Base-by-base conservation (phyloP, 1,139 yeast species). In the Yamadazyma taylorii region DNA sequence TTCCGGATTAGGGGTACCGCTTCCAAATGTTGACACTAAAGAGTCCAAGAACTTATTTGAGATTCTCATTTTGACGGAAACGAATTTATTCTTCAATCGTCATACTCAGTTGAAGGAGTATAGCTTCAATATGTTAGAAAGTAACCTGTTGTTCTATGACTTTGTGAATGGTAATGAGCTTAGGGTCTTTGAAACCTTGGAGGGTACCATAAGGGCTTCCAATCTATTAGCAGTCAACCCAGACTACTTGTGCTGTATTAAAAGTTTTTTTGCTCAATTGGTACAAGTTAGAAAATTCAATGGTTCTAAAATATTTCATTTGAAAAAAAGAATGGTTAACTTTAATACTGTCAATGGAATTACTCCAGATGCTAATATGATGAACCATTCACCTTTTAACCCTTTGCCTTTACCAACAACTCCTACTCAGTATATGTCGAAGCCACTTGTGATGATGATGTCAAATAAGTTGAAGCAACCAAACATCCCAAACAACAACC, bases 361-460 rank as follows among this genome's bases (percentile, higher is more conserved):
- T n/a, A 39, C 49, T 3, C 61, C 62, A 1, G 50, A 50, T 16
- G 35, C 42, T 19, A 58, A 58, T 33, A 58, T 58, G 60, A 56
- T 58, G 62, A 58, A 58, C 33, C 53, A 32, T 30, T 54, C 55
- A 3, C 61, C 62, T 1, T 55, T 58, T 41, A 48, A 54, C 27
- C 59, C 59, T 0, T 34, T 48, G 15, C 61, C 62, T 3, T 23
- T 32, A 10, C 60, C 60, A 8, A 38, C 42, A 7, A 46, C 47
- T 3, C 52, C 53, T 1, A 47, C 38, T 4, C 49, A 35, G 27
- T 33, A 25, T n/a, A 8, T 16, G 9, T n/a, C 30, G 4, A 35
- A 34, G 24, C 40, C 50, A 5, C 17, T 47, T 5, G 33, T 47
- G 5, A 45, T 48, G 50, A 42, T 46, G 47, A 35, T 40, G 9